Percentiles rank a stretch among this genome's conserved stretches.
Evolutionary conservation across 176 grass and related monocot genomes (phyloP).

Genomic region (Avena insularis): DNA sequence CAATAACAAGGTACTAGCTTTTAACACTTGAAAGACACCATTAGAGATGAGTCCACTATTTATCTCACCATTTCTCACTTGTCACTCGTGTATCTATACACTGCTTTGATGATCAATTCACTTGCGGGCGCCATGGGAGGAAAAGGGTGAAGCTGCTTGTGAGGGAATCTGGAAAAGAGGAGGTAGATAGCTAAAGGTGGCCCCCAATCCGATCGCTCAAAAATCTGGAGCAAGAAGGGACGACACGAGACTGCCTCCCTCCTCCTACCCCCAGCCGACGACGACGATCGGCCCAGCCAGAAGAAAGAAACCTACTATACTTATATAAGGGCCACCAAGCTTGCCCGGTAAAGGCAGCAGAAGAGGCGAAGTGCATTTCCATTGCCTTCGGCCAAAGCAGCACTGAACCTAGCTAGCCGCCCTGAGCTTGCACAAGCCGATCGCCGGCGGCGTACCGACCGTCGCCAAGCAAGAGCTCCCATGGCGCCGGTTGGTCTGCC

Average conservation of each 20-base stretch:
- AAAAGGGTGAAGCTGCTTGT: constrained; percentile 72
- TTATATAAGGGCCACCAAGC: constrained; percentile 46
- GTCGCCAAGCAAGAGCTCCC: no score
- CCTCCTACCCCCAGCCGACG: constrained; percentile 30
- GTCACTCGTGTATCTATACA: no score
- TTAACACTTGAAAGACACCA: no score
- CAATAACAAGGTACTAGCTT: no score
- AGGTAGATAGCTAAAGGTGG: constrained; percentile 49
- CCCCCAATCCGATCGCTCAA: constrained; percentile 48
- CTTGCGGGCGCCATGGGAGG: constrained; percentile 46
- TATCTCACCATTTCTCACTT: no score
- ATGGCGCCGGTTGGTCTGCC: constrained; percentile 64
- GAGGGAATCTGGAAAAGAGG: constrained; percentile 79
- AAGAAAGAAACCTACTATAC: constrained; percentile 46
- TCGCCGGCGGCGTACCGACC: no score
- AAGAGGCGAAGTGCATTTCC: constrained; percentile 57
- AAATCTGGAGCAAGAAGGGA: constrained; percentile 45
- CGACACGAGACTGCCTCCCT: constrained; percentile 19
- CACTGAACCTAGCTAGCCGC: not conserved
- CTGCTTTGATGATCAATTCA: no score
- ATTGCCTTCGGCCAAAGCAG: constrained; percentile 33
- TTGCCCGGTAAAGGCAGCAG: constrained; percentile 65
- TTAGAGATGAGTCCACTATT: no score
- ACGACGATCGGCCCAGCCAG: not conserved
- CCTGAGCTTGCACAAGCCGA: no score